phyloP scores from a whole-genome alignment of 805 yeast species.

The Cyberlindnera euphorbiae region DNA sequence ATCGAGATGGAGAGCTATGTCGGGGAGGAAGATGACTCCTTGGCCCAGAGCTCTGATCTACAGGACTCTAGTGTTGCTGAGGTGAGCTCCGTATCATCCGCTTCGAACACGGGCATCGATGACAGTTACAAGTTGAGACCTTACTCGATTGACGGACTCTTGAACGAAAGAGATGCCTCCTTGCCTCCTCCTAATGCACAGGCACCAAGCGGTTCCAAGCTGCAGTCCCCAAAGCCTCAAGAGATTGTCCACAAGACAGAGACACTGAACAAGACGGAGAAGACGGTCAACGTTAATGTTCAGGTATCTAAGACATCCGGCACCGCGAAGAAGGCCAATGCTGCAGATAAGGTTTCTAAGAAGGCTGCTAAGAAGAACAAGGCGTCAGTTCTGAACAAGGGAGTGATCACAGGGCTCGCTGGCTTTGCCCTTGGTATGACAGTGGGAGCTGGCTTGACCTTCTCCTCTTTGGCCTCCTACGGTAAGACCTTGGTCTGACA shows the following conservation, averaged over 20 bases:
- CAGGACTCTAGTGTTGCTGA: too few species aligned
- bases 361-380: slow-evolving; percentile 2
- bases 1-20: too few species aligned
- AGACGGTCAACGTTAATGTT: slow-evolving; percentile 1
- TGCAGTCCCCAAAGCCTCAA: slow-evolving; percentile 1
- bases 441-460: slow-evolving; percentile 17
- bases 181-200: too few species aligned
- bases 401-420: slow-evolving; percentile 6
- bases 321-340: neutral
- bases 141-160: too few species aligned
- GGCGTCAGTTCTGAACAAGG: neutral
- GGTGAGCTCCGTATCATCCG: neutral
- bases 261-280: neutral
- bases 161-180: too few species aligned
- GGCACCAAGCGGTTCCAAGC: too few species aligned
- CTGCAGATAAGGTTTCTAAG: neutral
- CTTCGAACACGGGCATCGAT: neutral
- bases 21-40: neutral
- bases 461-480: slow-evolving; percentile 9
- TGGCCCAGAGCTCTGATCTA: too few species aligned
- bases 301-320: neutral
- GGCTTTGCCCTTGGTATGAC: slow-evolving; percentile 15
- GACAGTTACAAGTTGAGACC: too few species aligned
- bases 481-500: slow-evolving; percentile 7
- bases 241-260: neutral